These are phyloP conservation scores for Syncephalis fuscata DNA, from an alignment of 371 early-diverging fungal species.

Conservation along the genomic window DNA sequence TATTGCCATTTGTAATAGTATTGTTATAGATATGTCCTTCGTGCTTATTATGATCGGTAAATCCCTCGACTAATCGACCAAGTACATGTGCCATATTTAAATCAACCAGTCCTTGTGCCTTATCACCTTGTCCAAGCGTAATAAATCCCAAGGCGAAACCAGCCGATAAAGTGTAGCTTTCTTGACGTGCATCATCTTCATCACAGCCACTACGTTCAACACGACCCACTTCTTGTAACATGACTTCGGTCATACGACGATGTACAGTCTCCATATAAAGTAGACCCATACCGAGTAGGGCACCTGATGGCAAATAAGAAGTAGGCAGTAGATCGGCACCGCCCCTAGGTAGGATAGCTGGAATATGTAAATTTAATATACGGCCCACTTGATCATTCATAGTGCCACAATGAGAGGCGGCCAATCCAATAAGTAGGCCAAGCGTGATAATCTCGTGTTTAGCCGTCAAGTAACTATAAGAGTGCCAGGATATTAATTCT, in stretches of 20 bases:
- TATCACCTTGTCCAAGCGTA: conserved; percentile 44
- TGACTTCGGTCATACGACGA: conserved; percentile 42
- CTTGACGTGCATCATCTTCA: conserved; percentile 21
- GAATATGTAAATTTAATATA: conserved; percentile 52
- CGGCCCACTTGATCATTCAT: conserved; percentile 38
- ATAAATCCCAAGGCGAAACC: conserved; percentile 76
- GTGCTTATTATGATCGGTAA: background rate
- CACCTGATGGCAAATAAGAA: conserved; percentile 33
- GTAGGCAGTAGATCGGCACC: conserved; percentile 34
- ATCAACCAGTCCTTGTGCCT: conserved; percentile 30
- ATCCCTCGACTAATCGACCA: conserved; percentile 22
- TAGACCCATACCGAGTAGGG: conserved; percentile 58
- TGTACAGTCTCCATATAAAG: conserved; percentile 46
- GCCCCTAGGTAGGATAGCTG: conserved; percentile 32
- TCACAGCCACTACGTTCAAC: conserved; percentile 13
- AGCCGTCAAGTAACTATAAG: conserved; percentile 42
- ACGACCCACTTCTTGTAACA: conserved; percentile 46
- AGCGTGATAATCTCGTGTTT: conserved; percentile 42
- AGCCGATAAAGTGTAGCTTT: conserved; percentile 45
- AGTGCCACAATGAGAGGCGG: conserved; percentile 50
- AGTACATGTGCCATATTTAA: conserved; percentile 36
- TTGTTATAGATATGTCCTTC: background rate
- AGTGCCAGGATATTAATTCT: conserved; percentile 34
- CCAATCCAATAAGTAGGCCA: conserved; percentile 59
- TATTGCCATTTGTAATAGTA: background rate